Evolutionary conservation across 2,329 filamentous ascomycete genomes (phyloP).

Genomic region (Diaporthe vexans): DNA sequence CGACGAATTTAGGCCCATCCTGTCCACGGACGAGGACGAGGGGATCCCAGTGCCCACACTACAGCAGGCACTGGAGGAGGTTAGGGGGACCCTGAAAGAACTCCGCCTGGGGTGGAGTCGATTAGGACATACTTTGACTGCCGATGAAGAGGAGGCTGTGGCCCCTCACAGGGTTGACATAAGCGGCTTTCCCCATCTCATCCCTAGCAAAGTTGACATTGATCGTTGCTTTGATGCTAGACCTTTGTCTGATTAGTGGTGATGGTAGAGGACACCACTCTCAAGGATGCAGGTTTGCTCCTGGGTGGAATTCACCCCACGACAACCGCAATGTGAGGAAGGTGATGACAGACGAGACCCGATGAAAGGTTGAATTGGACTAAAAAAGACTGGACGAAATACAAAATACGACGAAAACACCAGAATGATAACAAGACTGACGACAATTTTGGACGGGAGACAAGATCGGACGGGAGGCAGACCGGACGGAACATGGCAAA

Average conservation of each 20-base stretch:
- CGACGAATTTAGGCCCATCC: rapidly evolving
- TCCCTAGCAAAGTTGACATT: background rate
- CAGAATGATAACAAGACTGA: too few relatives aligned
- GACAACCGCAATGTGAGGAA: background rate
- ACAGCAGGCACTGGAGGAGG: background rate
- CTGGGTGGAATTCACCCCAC: too few relatives aligned
- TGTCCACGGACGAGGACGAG: background rate
- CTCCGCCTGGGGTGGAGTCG: background rate
- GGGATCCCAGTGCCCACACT: background rate
- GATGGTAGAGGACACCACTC: too few relatives aligned
- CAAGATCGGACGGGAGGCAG: background rate
- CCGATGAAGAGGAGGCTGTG: background rate
- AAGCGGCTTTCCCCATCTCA: background rate
- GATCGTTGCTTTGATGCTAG: background rate
- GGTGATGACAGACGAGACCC: background rate
- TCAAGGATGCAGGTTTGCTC: too few relatives aligned
- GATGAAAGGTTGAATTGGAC: too few relatives aligned
- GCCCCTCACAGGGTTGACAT: background rate
- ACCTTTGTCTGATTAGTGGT: too few relatives aligned
- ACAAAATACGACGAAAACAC: too few relatives aligned
- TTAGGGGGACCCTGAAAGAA: background rate
- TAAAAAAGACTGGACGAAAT: too few relatives aligned
- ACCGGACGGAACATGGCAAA: too few relatives aligned
- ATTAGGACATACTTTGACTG: background rate
- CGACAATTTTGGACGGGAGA: background rate